Evolutionary conservation across 805 yeast species (phyloP).

Genomic region (Metschnikowia aberdeeniae): DNA sequence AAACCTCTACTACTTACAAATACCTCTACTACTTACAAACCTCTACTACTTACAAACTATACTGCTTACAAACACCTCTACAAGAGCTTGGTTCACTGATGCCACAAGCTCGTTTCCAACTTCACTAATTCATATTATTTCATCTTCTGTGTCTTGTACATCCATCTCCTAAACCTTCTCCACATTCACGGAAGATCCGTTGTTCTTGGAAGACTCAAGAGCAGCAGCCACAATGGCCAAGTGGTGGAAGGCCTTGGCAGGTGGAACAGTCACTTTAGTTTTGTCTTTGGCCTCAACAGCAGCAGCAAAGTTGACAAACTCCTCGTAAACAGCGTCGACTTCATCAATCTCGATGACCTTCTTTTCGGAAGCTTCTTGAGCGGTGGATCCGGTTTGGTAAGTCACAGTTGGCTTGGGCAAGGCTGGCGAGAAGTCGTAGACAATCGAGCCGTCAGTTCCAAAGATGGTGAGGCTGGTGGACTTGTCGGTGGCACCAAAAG

Average conservation of each 20-base stretch:
- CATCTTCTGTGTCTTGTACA: no score
- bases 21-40: no score
- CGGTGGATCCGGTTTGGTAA: constrained; percentile 30
- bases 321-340: constrained; percentile 41
- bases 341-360: constrained; percentile 37
- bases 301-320: constrained; percentile 47
- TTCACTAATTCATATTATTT: no score
- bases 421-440: constrained; percentile 59
- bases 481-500: constrained; percentile 79
- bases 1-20: no score
- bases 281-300: constrained; percentile 67
- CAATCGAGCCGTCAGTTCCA: constrained; percentile 76
- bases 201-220: constrained; percentile 57
- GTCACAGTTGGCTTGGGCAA: constrained; percentile 36
- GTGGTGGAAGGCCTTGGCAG: constrained; percentile 85
- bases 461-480: constrained; percentile 61
- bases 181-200: constrained; percentile 49
- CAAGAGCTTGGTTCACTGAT: no score
- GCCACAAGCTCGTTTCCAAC: no score
- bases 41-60: no score
- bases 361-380: constrained; percentile 51
- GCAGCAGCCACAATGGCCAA: constrained; percentile 87
- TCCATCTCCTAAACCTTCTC: constrained; percentile 23
- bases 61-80: no score
- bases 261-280: constrained; percentile 51